phyloP scores from a whole-genome alignment of 208 protist genomes.

The Acanthamoeba lenticulata region DNA sequence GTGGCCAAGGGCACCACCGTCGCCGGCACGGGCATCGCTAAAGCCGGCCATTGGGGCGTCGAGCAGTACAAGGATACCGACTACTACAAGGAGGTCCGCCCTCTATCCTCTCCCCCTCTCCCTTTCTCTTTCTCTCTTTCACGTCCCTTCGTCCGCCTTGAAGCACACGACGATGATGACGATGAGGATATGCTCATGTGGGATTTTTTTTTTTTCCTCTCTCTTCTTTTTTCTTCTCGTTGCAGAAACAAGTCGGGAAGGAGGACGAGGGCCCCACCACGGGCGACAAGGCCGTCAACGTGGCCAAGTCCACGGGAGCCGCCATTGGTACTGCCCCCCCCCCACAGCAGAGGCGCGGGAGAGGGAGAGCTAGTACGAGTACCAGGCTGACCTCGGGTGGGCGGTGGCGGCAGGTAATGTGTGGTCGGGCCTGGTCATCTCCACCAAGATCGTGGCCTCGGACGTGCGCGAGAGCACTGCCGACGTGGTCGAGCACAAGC shows the following conservation, averaged over 20 bases:
- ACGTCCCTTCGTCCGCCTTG: neutral
- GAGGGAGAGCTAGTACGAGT: neutral
- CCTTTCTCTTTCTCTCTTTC: too few species aligned
- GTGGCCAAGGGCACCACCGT: conserved; percentile 26
- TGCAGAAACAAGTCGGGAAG: conserved; percentile 22
- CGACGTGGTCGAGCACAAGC: conserved; percentile 17
- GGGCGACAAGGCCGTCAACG: conserved; percentile 21
- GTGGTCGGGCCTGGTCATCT: conserved; percentile 18
- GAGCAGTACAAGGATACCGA: conserved; percentile 47
- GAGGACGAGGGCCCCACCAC: conserved; percentile 24
- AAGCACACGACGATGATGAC: neutral
- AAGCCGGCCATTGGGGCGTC: conserved; percentile 8
- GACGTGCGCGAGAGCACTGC: conserved; percentile 16
- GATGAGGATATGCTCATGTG: neutral
- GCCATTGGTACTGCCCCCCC: conserved; percentile 2
- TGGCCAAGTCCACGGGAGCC: conserved; percentile 14
- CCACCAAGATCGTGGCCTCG: conserved; percentile 45
- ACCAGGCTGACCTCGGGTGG: neutral
- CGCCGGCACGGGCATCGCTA: neutral
- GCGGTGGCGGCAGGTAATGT: neutral
- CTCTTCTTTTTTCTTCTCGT: too few species aligned
- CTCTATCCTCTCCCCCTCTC: neutral
- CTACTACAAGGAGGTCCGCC: conserved; percentile 24
- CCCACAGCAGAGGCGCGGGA: too few species aligned
- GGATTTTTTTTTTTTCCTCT: too few species aligned